Conservation (phyloP, 371 early-diverging fungal species). For the Spiromyces aspiralis region DNA sequence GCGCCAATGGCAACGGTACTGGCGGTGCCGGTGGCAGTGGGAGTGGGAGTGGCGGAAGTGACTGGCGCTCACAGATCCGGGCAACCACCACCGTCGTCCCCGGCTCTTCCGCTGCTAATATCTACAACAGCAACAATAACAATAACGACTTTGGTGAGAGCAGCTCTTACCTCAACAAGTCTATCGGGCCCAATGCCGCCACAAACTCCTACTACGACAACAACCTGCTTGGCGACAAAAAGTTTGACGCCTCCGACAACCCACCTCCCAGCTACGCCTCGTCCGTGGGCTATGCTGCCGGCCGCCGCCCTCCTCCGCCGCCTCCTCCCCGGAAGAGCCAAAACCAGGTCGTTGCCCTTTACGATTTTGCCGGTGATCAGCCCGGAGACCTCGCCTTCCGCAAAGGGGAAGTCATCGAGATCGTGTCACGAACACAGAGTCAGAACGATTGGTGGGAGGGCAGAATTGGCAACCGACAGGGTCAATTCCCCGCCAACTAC, state of each 20-base stretch:
- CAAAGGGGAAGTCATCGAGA: slow-evolving; percentile 53
- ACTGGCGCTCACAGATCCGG: neutral
- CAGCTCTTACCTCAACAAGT: neutral
- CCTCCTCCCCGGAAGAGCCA: slow-evolving; percentile 27
- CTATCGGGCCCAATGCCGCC: neutral
- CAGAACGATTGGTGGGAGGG: slow-evolving; percentile 76
- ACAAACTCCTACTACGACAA: neutral
- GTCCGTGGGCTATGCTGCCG: slow-evolving; percentile 12
- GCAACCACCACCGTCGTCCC: neutral
- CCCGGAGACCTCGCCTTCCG: slow-evolving; percentile 51
- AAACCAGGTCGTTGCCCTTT: slow-evolving; percentile 38
- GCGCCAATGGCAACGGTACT: slow-evolving; percentile 2
- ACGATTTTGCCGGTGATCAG: slow-evolving; percentile 52
- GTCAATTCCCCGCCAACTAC: slow-evolving; percentile 82
- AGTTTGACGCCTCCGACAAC: slow-evolving; percentile 2
- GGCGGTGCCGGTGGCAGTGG: neutral
- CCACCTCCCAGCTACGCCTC: neutral
- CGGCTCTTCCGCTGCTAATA: too few relatives aligned
- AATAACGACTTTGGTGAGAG: neutral
- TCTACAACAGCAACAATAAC: neutral
- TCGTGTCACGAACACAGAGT: slow-evolving; percentile 42
- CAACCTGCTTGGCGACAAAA: slow-evolving; percentile 1
- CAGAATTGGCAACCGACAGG: slow-evolving; percentile 41
- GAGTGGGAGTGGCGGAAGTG: too few relatives aligned
- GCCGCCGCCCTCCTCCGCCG: slow-evolving; percentile 24